Percentiles rank a stretch among this genome's conserved stretches.
Conservation (phyloP, 176 grass and related monocot species). For the Chloris gayana region DNA sequence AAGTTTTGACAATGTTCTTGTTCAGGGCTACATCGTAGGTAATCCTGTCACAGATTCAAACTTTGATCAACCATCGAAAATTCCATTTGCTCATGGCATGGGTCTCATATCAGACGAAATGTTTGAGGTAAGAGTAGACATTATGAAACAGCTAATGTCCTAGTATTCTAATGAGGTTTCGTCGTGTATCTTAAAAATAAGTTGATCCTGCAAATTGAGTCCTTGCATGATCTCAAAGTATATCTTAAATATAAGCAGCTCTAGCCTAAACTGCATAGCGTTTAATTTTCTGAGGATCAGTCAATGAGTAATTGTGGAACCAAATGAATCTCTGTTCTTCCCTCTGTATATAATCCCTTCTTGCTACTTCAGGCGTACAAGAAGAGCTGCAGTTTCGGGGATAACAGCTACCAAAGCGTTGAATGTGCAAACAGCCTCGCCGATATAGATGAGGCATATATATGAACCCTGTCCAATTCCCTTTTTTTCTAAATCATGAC, state of each 20-base stretch:
- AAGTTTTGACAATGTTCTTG: neutral
- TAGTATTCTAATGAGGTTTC: neutral
- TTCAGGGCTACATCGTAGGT: conserved; percentile 67
- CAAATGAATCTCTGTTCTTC: neutral
- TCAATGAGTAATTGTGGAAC: neutral
- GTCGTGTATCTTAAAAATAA: neutral
- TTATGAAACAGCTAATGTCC: neutral
- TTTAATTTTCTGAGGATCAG: neutral
- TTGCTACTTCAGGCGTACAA: conserved; percentile 29
- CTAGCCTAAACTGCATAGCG: neutral
- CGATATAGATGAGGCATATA: conserved; percentile 44
- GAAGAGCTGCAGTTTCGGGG: conserved; percentile 28
- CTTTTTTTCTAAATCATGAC: conserved; percentile 16
- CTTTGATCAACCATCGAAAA: conserved; percentile 39
- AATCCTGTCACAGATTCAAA: conserved; percentile 56
- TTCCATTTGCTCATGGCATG: conserved; percentile 67
- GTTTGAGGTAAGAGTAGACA: conserved; percentile 49
- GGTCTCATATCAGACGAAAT: conserved; percentile 67
- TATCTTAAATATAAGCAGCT: neutral
- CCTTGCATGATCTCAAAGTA: neutral
- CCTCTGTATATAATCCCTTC: neutral
- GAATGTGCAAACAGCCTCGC: conserved; percentile 36
- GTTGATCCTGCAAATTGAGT: neutral
- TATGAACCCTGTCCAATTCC: conserved; percentile 21
- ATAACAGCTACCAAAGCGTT: conserved; percentile 8